Evolutionary conservation across 2,329 filamentous ascomycete species (phyloP).

Genomic region (Fusarium nanum): DNA sequence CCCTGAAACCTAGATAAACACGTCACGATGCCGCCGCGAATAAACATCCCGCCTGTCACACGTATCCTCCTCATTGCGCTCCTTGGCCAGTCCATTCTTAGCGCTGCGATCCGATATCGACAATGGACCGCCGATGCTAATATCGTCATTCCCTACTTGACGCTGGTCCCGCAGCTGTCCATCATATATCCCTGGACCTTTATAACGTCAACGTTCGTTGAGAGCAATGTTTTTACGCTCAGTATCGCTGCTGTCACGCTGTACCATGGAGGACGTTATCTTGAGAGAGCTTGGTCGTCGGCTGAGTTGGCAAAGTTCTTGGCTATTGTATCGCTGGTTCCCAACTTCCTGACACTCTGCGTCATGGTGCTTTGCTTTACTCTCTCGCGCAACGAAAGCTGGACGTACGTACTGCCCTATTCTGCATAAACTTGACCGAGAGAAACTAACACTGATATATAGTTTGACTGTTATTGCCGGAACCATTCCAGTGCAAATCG

Average conservation of each 20-base stretch:
- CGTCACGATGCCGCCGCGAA: conserved; percentile 77
- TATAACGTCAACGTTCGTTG: conserved; percentile 85
- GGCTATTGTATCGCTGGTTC: conserved; percentile 78
- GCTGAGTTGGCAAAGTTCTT: conserved; percentile 93
- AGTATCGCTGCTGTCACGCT: conserved; percentile 80
- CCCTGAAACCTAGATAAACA: conserved; percentile 13
- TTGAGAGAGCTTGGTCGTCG: conserved; percentile 95
- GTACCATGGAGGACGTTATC: conserved; percentile 92
- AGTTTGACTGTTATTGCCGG: conserved; percentile 87
- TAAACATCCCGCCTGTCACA: conserved; percentile 94
- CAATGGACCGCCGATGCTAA: conserved; percentile 72
- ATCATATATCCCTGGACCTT: conserved; percentile 95
- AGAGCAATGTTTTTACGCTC: conserved; percentile 92
- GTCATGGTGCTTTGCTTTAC: conserved; percentile 80
- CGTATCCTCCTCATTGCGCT: conserved; percentile 81
- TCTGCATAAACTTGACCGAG: background rate
- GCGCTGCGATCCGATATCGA: conserved; percentile 79
- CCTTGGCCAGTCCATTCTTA: conserved; percentile 82
- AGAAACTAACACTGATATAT: conserved; percentile 22
- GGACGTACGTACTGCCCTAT: conserved; percentile 69
- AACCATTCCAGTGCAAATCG: conserved; percentile 88
- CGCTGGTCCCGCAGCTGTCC: conserved; percentile 84
- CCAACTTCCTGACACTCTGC: conserved; percentile 80
- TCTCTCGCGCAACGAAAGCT: conserved; percentile 72
- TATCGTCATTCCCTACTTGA: conserved; percentile 86